phyloP scores from a whole-genome alignment of 2,329 filamentous ascomycete genomes.

The Diaporthe citri region DNA sequence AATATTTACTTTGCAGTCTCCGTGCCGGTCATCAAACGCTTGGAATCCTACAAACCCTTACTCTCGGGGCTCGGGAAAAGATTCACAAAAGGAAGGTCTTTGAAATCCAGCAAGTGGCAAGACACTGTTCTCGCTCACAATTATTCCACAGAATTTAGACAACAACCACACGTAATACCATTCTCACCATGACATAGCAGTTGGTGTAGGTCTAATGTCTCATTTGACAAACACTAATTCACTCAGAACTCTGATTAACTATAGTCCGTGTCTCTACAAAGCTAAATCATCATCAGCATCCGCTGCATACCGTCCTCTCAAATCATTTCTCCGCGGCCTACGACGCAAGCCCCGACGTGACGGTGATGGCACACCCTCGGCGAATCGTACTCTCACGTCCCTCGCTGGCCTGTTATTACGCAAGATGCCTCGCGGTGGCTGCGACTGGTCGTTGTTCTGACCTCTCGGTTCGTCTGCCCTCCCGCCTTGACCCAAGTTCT shows the following conservation, averaged over 20 bases:
- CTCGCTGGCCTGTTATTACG: background rate
- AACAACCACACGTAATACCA: background rate
- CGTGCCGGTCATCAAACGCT: background rate
- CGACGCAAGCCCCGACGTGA: background rate
- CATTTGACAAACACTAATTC: background rate
- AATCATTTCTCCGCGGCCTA: background rate
- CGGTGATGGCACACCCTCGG: too few species aligned
- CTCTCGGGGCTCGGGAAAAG: background rate
- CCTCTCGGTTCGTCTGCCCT: background rate
- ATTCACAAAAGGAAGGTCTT: background rate
- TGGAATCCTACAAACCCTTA: too few species aligned
- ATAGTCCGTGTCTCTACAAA: background rate
- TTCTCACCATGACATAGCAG: background rate
- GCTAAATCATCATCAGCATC: constrained; percentile 1
- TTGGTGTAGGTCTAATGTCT: background rate
- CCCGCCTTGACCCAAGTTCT: background rate
- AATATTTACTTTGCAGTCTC: background rate
- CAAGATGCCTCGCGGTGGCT: background rate
- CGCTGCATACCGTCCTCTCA: background rate
- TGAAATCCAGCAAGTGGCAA: background rate
- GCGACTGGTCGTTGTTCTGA: background rate
- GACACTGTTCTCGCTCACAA: background rate
- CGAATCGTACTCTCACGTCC: constrained; percentile 5
- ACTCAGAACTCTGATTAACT: background rate
- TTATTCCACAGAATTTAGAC: background rate